Conservation (phyloP, 1,284 basidiomycete species). For the Leccinum fallax region DNA sequence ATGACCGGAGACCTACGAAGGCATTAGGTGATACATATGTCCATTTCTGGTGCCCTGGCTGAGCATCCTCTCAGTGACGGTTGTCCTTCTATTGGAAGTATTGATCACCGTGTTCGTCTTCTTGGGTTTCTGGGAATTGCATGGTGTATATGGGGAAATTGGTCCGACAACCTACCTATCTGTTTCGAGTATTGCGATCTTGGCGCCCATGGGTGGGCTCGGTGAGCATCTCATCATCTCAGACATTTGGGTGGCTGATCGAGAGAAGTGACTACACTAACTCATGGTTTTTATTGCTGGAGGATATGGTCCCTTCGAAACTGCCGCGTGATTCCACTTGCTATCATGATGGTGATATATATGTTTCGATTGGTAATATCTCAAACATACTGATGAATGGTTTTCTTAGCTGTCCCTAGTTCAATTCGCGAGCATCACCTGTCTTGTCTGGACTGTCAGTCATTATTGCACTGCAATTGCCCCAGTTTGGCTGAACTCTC, state of each 20-base stretch:
- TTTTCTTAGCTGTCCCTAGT: too few species aligned
- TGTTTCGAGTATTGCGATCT: not conserved
- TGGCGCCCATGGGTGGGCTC: slow-evolving; percentile 11
- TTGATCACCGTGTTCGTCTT: slow-evolving; percentile 15
- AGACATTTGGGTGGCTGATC: not conserved
- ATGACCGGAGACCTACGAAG: slow-evolving; percentile 6
- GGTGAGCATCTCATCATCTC: slow-evolving; percentile 12
- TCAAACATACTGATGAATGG: too few species aligned
- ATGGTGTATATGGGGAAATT: not conserved
- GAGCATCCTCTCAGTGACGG: slow-evolving; percentile 8
- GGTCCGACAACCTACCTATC: not conserved
- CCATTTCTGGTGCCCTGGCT: not conserved
- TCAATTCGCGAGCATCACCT: not conserved
- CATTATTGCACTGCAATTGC: not conserved
- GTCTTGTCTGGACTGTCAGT: not conserved
- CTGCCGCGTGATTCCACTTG: not conserved
- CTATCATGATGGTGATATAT: not conserved
- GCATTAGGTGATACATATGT: slow-evolving; percentile 2
- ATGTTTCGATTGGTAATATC: not conserved
- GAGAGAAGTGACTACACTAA: slow-evolving; percentile 19
- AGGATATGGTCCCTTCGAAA: not conserved
- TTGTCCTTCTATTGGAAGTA: slow-evolving; percentile 19
- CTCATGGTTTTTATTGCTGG: slow-evolving; percentile 19
- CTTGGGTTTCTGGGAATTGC: slow-evolving; percentile 12
- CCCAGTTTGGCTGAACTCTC: not conserved